Conservation (phyloP, 768 basidiomycete genomes). For the Clathrus columnatus region DNA sequence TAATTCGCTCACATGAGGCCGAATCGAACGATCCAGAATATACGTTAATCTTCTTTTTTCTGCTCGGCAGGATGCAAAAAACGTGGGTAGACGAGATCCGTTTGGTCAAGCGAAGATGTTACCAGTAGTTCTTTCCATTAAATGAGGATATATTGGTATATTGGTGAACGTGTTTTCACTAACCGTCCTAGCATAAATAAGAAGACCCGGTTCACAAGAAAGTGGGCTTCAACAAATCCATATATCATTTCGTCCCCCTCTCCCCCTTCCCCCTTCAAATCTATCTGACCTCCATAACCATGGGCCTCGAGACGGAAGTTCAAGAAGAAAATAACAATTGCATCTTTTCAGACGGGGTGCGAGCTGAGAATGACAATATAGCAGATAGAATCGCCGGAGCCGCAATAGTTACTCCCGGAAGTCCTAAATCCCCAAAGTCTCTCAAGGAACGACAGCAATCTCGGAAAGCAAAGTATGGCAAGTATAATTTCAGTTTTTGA, state of each 20-base stretch:
- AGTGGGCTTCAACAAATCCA: too few relatives aligned
- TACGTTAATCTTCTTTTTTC: not conserved
- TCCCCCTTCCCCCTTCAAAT: too few relatives aligned
- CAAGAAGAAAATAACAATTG: too few relatives aligned
- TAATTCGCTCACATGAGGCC: not conserved
- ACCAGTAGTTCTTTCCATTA: not conserved
- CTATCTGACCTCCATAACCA: too few relatives aligned
- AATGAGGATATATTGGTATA: not conserved
- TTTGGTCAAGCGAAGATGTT: too few relatives aligned
- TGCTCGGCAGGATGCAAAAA: not conserved
- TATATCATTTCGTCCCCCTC: too few relatives aligned
- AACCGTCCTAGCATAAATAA: too few relatives aligned
- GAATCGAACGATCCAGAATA: not conserved
- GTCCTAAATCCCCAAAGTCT: not conserved
- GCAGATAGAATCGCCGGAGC: not conserved
- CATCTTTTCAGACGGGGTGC: too few relatives aligned
- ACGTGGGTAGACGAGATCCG: not conserved
- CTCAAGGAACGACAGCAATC: not conserved
- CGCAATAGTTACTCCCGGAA: not conserved
- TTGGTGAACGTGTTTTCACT: too few relatives aligned
- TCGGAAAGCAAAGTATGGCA: not conserved
- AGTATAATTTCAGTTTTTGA: not conserved
- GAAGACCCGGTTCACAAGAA: too few relatives aligned
- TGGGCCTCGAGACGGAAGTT: too few relatives aligned
- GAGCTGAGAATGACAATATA: not conserved